Base-by-base conservation (phyloP, 202 grass and related monocot genomes). In the Miscanthus sacchariflorus region DNA sequence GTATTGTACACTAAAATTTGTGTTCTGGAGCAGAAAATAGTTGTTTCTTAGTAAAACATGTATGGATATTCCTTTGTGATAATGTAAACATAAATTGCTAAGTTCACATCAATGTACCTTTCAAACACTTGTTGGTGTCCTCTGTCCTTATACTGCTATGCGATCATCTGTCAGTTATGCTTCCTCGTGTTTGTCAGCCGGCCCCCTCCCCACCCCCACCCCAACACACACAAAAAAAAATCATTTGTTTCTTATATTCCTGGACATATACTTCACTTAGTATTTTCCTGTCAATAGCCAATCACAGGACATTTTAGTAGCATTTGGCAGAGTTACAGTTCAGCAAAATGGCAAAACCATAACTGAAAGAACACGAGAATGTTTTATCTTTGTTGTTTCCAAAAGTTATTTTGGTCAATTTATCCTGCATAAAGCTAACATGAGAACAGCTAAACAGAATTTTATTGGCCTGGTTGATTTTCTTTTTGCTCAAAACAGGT, bases 381-480 rank as follows among this genome's bases (percentile, higher is more conserved):
- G 4, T 52, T 50, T 48, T 27, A 12, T 35, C 64, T n/a, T n/a
- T n/a, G n/a, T n/a, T 38, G n/a, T 38, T 19, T 39, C 11, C 9
- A 25, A 36, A 49, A 61, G 39, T 46, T 42, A 67, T 36, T 65
- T 48, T 64, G 72, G 12, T 75, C 28, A 65, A 48, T 76, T 73
- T 76, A 46, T 45, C 72, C 40, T 49, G 18, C 14, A 23, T n/a
- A 63, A 49, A 19, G 33, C 4, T 6, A 84, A 85, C 44, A 54
- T 4, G 83, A 77, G 17, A 75, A 54, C 21, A 40, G 68, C 27
- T 46, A 77, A 67, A 78, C 42, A 46, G 44, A 46, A 46, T 12
- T 46, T 46, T 17, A 17, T 50, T 50, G 48, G 13, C 48, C 13
- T 50, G 48, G 48, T 5, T 49, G 12, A 15, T 49, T 49, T 49